Base-by-base conservation (phyloP, 2,329 filamentous ascomycete genomes). In the Trichoderma gracile region DNA sequence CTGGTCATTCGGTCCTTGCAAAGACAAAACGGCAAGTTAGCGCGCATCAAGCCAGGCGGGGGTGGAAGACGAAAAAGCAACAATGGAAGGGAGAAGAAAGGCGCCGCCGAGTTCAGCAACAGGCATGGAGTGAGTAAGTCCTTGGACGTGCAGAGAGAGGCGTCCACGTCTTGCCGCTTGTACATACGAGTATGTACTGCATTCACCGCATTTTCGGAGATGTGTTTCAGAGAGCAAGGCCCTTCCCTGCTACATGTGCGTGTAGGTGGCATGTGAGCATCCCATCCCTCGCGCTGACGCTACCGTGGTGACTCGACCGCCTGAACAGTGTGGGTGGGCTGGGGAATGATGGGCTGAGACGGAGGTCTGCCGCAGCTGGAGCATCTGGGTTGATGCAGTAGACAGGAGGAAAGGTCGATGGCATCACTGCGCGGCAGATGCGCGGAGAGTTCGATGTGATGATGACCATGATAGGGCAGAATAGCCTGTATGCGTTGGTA, bases 151-250 rank as follows among this genome's bases (percentile, higher is more conserved):
- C 46, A 25, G 21, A 15, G 45, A 15, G 33, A 38, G 12, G 12
- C 33, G 33, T 38, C 33, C 33, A 38, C 12, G 45, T 47, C 45
- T 25, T 25, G 55, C 52, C 33, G 46, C 47, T n/a, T 54, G 59
- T 27, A 49, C 12, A 14, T 5, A n/a, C n/a, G n/a, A n/a, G n/a
- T n/a, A n/a, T n/a, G n/a, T n/a, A 14, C 21, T 58, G 42, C 53
- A 64, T 64, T 64, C 61, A 64, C 61, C 61, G 61, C 61, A 64
- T 57, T 64, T 64, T 64, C 61, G 52, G n/a, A 64, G 53, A 12
- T 38, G 53, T 58, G 46, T 58, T 49, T 58, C 46, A 45, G 40
- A 38, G 45, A 64, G 45, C 61, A 64, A 58, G 61, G 61, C 61
- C 60, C 46, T 58, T 64, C 61, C 61, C 58, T 64, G 61, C 53